A percentile compares a stretch with the other conserved stretches of the same genome.
These are phyloP conservation scores for Meredithiella fracta DNA, from an alignment of 2,329 filamentous ascomycete genomes.

Conservation along the genomic window DNA sequence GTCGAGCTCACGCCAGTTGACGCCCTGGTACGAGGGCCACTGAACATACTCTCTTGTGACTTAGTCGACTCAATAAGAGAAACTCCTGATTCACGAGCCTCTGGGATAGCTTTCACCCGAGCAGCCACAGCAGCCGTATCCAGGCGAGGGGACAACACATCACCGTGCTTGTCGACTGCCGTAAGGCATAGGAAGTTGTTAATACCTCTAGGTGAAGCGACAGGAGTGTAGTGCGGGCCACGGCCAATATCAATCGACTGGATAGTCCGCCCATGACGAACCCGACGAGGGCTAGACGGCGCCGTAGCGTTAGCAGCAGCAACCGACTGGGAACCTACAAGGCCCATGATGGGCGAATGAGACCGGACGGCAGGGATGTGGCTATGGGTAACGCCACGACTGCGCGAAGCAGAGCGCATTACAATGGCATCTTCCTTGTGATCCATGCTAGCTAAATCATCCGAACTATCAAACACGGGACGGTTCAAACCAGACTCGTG, in stretches of 20 bases:
- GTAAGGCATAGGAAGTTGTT: slow-evolving; percentile 13
- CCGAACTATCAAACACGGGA: slow-evolving; percentile 13
- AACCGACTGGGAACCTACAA: neutral
- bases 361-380: slow-evolving; percentile 7
- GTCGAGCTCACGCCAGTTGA: slow-evolving; percentile 26
- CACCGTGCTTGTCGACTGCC: slow-evolving; percentile 16
- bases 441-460: slow-evolving; percentile 8
- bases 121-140: slow-evolving; percentile 33
- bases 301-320: slow-evolving; percentile 8
- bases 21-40: slow-evolving; percentile 5
- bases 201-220: slow-evolving; percentile 7
- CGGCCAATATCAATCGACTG: slow-evolving; percentile 27
- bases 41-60: neutral
- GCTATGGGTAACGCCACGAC: slow-evolving; percentile 10
- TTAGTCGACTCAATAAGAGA: neutral
- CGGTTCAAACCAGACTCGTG: slow-evolving; percentile 7
- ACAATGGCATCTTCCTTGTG: neutral
- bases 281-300: slow-evolving; percentile 18
- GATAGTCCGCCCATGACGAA: slow-evolving; percentile 30
- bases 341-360: slow-evolving; percentile 1
- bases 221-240: slow-evolving; percentile 13
- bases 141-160: slow-evolving; percentile 14
- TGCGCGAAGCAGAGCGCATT: slow-evolving; percentile 9
- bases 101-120: slow-evolving; percentile 22
- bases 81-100: slow-evolving; percentile 3